Percentiles rank a stretch among this genome's conserved stretches.
Conservation (phyloP, 192 early-diverging fungal genomes). For the Coemansia sp. region DNA sequence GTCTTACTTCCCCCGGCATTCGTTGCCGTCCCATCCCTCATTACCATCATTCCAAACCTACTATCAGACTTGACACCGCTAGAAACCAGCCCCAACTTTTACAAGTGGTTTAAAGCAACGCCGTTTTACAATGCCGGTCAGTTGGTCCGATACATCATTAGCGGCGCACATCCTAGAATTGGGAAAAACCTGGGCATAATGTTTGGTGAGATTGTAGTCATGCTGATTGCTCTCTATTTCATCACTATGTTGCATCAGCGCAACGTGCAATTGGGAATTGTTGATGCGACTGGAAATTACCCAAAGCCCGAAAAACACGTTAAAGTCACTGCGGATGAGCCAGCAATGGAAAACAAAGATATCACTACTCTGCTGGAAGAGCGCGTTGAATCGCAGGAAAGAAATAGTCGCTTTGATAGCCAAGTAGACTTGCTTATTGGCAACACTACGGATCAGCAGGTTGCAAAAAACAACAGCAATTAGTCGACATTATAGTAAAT, state of each 20-base stretch:
- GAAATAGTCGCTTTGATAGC: no score
- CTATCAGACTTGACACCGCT: constrained; percentile 41
- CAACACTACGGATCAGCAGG: no score
- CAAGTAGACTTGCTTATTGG: no score
- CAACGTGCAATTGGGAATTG: constrained; percentile 15
- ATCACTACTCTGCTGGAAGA: no score
- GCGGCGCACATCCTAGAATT: constrained; percentile 40
- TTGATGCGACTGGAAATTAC: constrained; percentile 26
- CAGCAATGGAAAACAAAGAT: background rate
- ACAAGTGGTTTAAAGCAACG: constrained; percentile 49
- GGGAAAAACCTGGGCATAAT: constrained; percentile 33
- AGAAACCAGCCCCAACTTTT: constrained; percentile 53
- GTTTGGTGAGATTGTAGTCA: constrained; percentile 40
- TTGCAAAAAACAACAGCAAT: no score
- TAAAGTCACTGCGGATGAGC: background rate
- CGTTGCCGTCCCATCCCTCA: constrained; percentile 29
- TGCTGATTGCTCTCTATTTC: constrained; percentile 28
- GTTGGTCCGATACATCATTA: constrained; percentile 41
- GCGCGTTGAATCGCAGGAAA: no score
- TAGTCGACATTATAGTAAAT: no score
- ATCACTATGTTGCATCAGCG: constrained; percentile 38
- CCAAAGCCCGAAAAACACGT: constrained; percentile 6
- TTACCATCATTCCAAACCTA: constrained; percentile 42
- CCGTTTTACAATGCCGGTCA: constrained; percentile 54
- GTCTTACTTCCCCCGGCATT: constrained; percentile 23